Conservation (phyloP, 1,139 yeast genomes). For the Hemisphaericaspora subhashii region DNA sequence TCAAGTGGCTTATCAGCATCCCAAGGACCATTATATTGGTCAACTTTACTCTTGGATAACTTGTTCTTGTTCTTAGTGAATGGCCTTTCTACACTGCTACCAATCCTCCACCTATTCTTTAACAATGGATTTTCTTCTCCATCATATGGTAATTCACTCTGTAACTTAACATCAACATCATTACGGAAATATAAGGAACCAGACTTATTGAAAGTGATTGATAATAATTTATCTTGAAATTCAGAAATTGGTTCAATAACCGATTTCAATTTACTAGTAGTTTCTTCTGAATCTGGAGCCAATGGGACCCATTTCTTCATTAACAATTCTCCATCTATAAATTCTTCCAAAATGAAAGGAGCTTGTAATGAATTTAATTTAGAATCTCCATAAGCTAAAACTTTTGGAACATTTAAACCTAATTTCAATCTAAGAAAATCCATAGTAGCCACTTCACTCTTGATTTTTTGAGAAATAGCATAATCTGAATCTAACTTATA, state of each 20-base stretch:
- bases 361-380: slow-evolving; percentile 60
- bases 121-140: slow-evolving; percentile 59
- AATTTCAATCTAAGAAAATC: slow-evolving; percentile 68
- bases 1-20: slow-evolving; percentile 54
- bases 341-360: slow-evolving; percentile 82
- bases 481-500: slow-evolving; percentile 68
- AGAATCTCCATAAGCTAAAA: slow-evolving; percentile 69
- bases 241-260: slow-evolving; percentile 66
- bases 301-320: slow-evolving; percentile 93
- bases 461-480: slow-evolving; percentile 65
- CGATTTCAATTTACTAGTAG: slow-evolving; percentile 42
- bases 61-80: slow-evolving; percentile 68
- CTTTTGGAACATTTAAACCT: slow-evolving; percentile 65
- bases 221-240: slow-evolving; percentile 53
- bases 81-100: slow-evolving; percentile 81
- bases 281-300: slow-evolving; percentile 35
- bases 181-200: slow-evolving; percentile 80
- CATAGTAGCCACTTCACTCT: slow-evolving; percentile 91
- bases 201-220: slow-evolving; percentile 60
- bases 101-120: slow-evolving; percentile 79
- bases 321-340: slow-evolving; percentile 71
- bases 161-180: slow-evolving; percentile 50
- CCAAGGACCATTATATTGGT: slow-evolving; percentile 76
- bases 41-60: slow-evolving; percentile 45
- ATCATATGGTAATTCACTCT: slow-evolving; percentile 55